A percentile compares a stretch with the other conserved stretches of the same genome.
These are phyloP conservation scores for Limonium bicolor DNA, from an alignment of 148 eudicot genomes.

Conservation along the genomic window DNA sequence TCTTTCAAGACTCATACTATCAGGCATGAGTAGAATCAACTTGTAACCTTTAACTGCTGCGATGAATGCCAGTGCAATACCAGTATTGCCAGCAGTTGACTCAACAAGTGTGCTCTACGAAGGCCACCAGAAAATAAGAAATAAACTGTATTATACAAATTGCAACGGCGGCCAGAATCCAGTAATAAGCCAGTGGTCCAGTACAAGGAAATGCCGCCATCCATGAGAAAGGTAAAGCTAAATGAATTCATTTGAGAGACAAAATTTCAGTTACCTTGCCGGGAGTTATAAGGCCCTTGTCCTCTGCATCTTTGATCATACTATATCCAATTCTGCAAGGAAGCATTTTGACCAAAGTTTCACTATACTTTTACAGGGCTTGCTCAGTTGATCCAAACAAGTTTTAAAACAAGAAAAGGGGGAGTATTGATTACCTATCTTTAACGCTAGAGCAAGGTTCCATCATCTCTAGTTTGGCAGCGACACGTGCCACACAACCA, in stretches of 20 bases:
- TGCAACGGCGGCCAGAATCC: too few species aligned
- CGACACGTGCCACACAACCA: slow-evolving; percentile 64
- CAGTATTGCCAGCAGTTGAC: slow-evolving; percentile 77
- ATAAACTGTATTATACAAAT: too few species aligned
- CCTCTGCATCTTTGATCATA: slow-evolving; percentile 81
- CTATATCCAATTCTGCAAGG: slow-evolving; percentile 43
- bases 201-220: too few species aligned
- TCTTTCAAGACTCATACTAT: slow-evolving; percentile 48
- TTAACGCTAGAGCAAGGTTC: slow-evolving; percentile 85
- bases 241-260: too few species aligned
- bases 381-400: not conserved
- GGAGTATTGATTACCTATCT: slow-evolving; percentile 34
- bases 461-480: slow-evolving; percentile 74
- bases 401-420: not conserved
- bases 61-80: slow-evolving; percentile 71
- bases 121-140: not conserved
- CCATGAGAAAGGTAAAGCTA: too few species aligned
- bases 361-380: too few species aligned
- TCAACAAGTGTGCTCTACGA: slow-evolving; percentile 69
- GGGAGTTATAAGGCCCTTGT: slow-evolving; percentile 60
- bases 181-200: too few species aligned
- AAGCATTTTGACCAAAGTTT: not conserved
- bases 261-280: slow-evolving; percentile 32
- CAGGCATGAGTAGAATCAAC: slow-evolving; percentile 59
- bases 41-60: slow-evolving; percentile 82